Evolutionary conservation across 352 stramenopile species (phyloP), one percentile per base, ranked within the genome.

Genomic region (Phytophthora ramorum): DNA sequence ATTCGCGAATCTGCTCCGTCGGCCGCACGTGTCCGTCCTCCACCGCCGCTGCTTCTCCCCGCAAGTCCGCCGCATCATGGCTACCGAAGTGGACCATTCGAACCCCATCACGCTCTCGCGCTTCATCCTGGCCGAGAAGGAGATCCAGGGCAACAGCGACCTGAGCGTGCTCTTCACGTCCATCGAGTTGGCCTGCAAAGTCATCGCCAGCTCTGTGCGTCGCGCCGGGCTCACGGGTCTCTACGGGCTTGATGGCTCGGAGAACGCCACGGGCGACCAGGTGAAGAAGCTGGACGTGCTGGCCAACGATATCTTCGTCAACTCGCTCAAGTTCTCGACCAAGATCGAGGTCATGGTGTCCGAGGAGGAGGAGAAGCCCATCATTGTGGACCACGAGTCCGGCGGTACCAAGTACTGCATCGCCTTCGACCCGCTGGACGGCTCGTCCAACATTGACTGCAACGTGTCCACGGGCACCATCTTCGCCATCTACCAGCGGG

Each of bases 271-370:
- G 6, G 97, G 98, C 38, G 98, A 99, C 73, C 93, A 98, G 62
- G 96, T 99, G 45, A 99, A 99, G 87, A 99, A 99, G 78, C 91
- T 99, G 28, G 97, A 99, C 79, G 79, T 99, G 43, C 86, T 99
- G 61, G 90, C 97, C n/a, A 99, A 99, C 76, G 98, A 99, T 44
- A 99, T 96, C 69, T 97, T 99, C 81, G 96, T 99, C 74, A 99
- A 99, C 78, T 92, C 96, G 46, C 87, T 99, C 64, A 93, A 90
- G 74, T 97, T 98, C 69, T 99, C 95, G 46, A 98, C 95, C 73
- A 97, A 98, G 65, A 99, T 98, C 76, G 88, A 92, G 62, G 92
- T 99, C 40, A 97, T 99, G 73, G 97, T 99, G 28, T 99, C 94
- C 22, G 97, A 99, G 75, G 97, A 99, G 76, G 97, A 99, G 56